Percentiles rank a stretch among this genome's conserved stretches.
phyloP scores from a whole-genome alignment of 345 rosid species.

The Pistacia atlantica region DNA sequence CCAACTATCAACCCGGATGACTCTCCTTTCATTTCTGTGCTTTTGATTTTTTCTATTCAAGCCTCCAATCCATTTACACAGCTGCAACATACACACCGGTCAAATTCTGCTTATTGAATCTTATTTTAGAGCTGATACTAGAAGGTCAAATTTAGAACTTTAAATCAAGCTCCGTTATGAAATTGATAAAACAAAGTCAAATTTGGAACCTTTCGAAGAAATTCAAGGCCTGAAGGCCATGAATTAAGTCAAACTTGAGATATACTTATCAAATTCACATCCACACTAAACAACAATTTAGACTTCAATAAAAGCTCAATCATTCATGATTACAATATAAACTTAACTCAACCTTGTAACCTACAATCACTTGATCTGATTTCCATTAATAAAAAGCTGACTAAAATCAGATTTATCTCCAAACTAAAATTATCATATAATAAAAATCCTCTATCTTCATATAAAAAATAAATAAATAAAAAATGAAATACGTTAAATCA shows the following conservation, averaged over 20 bases:
- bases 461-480: neutral
- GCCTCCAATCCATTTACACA: constrained; percentile 45
- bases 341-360: neutral
- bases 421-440: no score
- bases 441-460: neutral
- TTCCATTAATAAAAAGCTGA: neutral
- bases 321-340: constrained; percentile 2
- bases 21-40: constrained; percentile 69
- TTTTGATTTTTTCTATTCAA: constrained; percentile 34
- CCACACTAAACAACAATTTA: constrained; percentile 13
- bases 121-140: neutral
- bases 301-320: constrained; percentile 4
- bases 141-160: constrained; percentile 19
- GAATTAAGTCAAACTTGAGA: constrained; percentile 20
- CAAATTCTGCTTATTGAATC: constrained; percentile 19
- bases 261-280: constrained; percentile 8
- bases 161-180: neutral
- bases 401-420: neutral
- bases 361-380: constrained; percentile 12
- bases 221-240: constrained; percentile 14
- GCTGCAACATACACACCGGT: constrained; percentile 37
- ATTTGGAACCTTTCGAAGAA: neutral
- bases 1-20: constrained; percentile 88
- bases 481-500: no score
- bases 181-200: neutral